Evolutionary conservation across 2,329 filamentous ascomycete genomes (phyloP), one percentile per base, ranked within the genome.

Genomic region (Cercospora sojina): DNA sequence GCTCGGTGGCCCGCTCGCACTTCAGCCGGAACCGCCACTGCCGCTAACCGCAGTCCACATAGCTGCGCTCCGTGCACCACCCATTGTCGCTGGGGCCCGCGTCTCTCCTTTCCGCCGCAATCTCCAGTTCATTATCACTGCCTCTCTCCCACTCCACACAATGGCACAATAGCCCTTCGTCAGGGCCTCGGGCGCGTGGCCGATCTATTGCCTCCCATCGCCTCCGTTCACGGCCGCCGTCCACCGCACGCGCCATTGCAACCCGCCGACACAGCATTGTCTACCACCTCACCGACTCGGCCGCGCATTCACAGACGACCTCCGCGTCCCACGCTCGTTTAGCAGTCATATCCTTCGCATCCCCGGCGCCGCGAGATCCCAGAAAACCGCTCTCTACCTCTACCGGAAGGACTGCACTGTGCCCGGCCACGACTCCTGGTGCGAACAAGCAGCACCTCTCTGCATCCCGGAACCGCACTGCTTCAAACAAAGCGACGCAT

Each of bases 41-140:
- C 51, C 51, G 51, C 51, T n/a, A 56, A 56, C 20, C 25, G 29
- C 51, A 55, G n/a, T 27, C 51, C 51, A 31, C 51, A 18, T 25
- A 23, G 51, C 51, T 55, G 51, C 51, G 29, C 25, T 56, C 51
- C 51, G 51, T 56, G 51, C 51, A 18, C 51, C 20, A 56, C 29
- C 51, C 25, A 29, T 56, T 32, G 29, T 60, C 58, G 38, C 58
- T 47, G 23, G 58, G 41, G 58, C n/a, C 58, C 58, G 38, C 57
- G 47, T n/a, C 18, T 47, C 58, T 59, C 56, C 56, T 49, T 60
- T 60, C 25, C 58, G 32, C 31, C 49, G 58, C 38, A 60, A 31
- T 47, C 23, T 60, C 58, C 58, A 29, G 57, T 25, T 29, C 41
- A 47, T 60, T n/a, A 32, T 31, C 41, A 43, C 58, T 10, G 27